Conservation (phyloP, 1,139 yeast species). For the Candida sp. region DNA sequence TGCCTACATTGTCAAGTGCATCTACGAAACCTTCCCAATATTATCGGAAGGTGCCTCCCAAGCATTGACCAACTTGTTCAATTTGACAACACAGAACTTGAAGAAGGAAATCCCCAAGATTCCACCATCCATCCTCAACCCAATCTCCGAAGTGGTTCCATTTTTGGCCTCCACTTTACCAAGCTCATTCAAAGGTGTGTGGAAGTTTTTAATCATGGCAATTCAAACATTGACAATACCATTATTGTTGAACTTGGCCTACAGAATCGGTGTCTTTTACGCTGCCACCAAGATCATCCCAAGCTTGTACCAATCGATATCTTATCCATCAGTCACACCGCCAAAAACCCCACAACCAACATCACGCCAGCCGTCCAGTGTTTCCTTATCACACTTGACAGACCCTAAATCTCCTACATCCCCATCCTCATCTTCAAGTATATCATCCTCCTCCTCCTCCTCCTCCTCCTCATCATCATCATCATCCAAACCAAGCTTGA, state of each 20-base stretch:
- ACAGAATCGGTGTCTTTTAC: constrained; percentile 85
- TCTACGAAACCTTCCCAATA: constrained; percentile 89
- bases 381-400: constrained; percentile 10
- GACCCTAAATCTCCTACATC: constrained; percentile 1
- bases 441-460: constrained; percentile 14
- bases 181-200: constrained; percentile 63
- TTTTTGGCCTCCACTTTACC: constrained; percentile 58
- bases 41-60: constrained; percentile 58
- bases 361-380: constrained; percentile 17
- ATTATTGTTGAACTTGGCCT: constrained; percentile 78
- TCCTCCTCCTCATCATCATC: no score
- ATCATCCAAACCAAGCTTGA: constrained; percentile 1
- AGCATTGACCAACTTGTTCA: constrained; percentile 40
- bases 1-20: constrained; percentile 91
- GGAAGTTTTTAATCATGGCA: constrained; percentile 72
- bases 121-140: constrained; percentile 44
- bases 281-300: constrained; percentile 97
- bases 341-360: constrained; percentile 30
- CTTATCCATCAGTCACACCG: constrained; percentile 39
- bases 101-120: constrained; percentile 43
- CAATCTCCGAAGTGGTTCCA: constrained; percentile 47
- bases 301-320: constrained; percentile 53
- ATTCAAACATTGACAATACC: constrained; percentile 81
- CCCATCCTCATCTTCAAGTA: constrained; percentile 15
- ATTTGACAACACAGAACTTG: constrained; percentile 41